Percentiles rank a stretch among this genome's conserved stretches.
Evolutionary conservation across 2,329 filamentous ascomycete genomes (phyloP).

Genomic region (Chaetomium globosum): DNA sequence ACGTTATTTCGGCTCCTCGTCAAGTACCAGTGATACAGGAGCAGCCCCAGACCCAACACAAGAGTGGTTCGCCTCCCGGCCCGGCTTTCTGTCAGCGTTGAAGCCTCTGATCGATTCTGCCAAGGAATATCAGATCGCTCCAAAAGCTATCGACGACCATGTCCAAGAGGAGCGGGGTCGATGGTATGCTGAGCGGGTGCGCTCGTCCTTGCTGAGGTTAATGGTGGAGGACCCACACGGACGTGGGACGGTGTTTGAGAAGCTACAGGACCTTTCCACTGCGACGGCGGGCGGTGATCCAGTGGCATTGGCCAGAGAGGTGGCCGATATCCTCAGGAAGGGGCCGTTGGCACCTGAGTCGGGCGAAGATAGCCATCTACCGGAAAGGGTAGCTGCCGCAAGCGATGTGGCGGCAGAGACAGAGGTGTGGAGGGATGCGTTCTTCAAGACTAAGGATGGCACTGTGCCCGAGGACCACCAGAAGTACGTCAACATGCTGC

Average conservation of each 20-base stretch:
- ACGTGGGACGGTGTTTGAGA: conserved; percentile 30
- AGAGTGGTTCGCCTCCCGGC: conserved; percentile 58
- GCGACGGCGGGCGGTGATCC: conserved; percentile 13
- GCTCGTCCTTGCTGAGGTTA: conserved; percentile 32
- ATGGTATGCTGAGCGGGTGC: conserved; percentile 52
- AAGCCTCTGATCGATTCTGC: conserved; percentile 54
- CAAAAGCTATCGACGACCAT: conserved; percentile 53
- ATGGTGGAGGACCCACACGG: conserved; percentile 32
- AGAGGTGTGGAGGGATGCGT: conserved; percentile 34
- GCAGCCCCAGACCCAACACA: background rate
- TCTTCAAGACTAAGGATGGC: conserved; percentile 32
- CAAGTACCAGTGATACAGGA: background rate
- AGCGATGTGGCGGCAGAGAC: conserved; percentile 25
- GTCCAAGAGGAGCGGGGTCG: conserved; percentile 56
- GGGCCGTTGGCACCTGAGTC: conserved; percentile 28
- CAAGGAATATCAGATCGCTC: conserved; percentile 47
- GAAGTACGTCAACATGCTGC: conserved; percentile 37
- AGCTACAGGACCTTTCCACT: conserved; percentile 31
- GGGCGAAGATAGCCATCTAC: conserved; percentile 10
- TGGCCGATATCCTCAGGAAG: conserved; percentile 31
- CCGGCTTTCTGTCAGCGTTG: conserved; percentile 54
- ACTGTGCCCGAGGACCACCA: conserved; percentile 33
- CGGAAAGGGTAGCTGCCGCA: conserved; percentile 30
- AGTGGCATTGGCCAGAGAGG: conserved; percentile 23
- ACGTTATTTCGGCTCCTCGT: conserved; percentile 43